Conservation (phyloP, 345 rosid species). For the Sapria himalayana region DNA sequence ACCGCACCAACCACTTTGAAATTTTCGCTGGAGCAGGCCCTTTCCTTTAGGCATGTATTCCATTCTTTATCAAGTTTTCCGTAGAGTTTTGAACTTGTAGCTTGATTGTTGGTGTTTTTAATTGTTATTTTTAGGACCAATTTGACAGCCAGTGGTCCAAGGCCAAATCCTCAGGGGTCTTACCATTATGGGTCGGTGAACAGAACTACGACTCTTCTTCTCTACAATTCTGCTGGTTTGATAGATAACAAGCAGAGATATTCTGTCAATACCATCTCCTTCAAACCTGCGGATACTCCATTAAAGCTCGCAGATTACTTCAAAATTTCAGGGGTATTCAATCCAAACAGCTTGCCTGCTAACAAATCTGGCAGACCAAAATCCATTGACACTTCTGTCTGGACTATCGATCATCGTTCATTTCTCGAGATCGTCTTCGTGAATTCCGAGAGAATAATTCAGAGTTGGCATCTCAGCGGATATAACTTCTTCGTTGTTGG, state of each 20-base stretch:
- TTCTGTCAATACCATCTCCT: conserved; percentile 63
- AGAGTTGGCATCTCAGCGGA: conserved; percentile 79
- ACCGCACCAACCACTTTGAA: conserved; percentile 45
- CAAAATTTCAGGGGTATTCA: conserved; percentile 71
- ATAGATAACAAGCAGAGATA: conserved; percentile 78
- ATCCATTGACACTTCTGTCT: conserved; percentile 55
- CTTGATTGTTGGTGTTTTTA: background rate
- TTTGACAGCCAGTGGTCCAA: conserved; percentile 82
- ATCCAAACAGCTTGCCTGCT: conserved; percentile 44
- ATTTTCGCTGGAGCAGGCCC: conserved; percentile 62
- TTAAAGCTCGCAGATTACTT: conserved; percentile 79
- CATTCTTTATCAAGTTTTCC: background rate
- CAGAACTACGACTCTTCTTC: conserved; percentile 41
- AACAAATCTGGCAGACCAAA: conserved; percentile 39
- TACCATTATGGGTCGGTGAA: conserved; percentile 86
- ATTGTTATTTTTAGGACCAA: conserved; percentile 49
- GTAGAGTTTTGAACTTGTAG: background rate
- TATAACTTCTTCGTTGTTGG: conserved; percentile 77
- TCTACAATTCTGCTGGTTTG: conserved; percentile 52
- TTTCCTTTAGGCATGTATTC: conserved; percentile 43
- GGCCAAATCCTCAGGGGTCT: conserved; percentile 97
- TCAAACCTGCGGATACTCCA: conserved; percentile 55
- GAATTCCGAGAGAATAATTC: conserved; percentile 58
- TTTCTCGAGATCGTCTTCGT: conserved; percentile 70
- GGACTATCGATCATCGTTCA: conserved; percentile 48